Percentiles rank a stretch among this genome's conserved stretches.
Conservation (phyloP, 1,284 basidiomycete species). For the Inonotus hispidus region DNA sequence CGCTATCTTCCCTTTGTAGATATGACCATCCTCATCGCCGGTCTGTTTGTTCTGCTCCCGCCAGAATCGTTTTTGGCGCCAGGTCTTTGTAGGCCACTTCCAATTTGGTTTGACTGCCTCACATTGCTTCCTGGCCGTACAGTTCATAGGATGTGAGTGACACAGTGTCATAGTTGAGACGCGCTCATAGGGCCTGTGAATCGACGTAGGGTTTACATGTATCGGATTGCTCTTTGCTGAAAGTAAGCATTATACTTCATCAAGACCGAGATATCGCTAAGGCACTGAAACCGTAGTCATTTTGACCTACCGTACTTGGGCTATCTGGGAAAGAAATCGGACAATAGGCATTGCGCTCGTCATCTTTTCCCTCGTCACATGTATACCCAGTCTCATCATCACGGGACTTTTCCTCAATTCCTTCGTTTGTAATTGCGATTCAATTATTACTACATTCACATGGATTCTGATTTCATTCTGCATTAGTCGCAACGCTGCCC, state of each 20-base stretch:
- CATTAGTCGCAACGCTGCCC: neutral
- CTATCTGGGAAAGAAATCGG: conserved; percentile 1
- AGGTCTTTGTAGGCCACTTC: neutral
- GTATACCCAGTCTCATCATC: neutral
- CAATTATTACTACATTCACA: neutral
- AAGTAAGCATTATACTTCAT: neutral
- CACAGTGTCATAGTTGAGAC: neutral
- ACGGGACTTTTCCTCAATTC: neutral
- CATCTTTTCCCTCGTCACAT: neutral
- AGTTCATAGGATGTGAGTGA: neutral
- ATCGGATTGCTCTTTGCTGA: neutral
- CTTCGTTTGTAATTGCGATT: neutral
- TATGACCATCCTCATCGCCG: neutral
- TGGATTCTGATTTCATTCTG: neutral
- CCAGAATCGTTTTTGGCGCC: neutral
- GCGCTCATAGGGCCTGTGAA: too few relatives aligned
- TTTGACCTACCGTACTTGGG: conserved; percentile 10
- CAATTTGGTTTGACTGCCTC: neutral
- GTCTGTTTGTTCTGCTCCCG: neutral
- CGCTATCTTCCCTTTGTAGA: conserved; percentile 1
- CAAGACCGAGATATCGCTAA: too few relatives aligned
- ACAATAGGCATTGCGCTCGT: neutral
- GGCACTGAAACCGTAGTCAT: neutral
- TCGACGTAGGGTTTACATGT: neutral
- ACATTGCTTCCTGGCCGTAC: neutral